Evolutionary conservation across 2,329 filamentous ascomycete species (phyloP).

Genomic region (Paracorniculantispora psalliotae): DNA sequence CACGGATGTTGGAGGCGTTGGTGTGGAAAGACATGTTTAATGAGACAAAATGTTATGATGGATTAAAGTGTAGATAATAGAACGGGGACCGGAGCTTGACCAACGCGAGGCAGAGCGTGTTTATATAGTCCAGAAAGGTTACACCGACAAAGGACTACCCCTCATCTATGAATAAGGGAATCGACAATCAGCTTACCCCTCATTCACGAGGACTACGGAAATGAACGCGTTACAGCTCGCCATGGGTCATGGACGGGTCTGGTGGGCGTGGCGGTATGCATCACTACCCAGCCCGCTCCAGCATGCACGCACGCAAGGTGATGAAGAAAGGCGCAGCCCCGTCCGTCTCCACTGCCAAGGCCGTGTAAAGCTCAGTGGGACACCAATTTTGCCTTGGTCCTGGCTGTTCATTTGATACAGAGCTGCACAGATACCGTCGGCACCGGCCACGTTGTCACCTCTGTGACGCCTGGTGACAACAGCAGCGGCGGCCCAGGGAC

Average conservation of each 20-base stretch:
- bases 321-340: background rate
- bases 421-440: background rate
- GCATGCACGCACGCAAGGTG: background rate
- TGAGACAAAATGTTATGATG: background rate
- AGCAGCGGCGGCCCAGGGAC: too few species aligned
- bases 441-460: too few species aligned
- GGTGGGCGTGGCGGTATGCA: conserved; percentile 5
- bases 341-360: background rate
- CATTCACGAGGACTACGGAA: background rate
- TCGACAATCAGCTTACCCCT: conserved; percentile 2
- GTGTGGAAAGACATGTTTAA: conserved; percentile 38
- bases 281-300: background rate
- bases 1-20: conserved; percentile 39
- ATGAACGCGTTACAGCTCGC: background rate
- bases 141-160: conserved; percentile 2
- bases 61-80: background rate
- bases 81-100: too few species aligned
- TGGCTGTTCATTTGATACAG: background rate
- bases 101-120: background rate
- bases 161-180: background rate
- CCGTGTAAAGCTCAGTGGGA: background rate
- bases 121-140: background rate
- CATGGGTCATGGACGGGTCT: conserved; percentile 3
- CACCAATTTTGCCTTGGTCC: background rate
- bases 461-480: too few species aligned